phyloP scores from a whole-genome alignment of 73 alveolate species.

The Symbiodinium pilosum region DNA sequence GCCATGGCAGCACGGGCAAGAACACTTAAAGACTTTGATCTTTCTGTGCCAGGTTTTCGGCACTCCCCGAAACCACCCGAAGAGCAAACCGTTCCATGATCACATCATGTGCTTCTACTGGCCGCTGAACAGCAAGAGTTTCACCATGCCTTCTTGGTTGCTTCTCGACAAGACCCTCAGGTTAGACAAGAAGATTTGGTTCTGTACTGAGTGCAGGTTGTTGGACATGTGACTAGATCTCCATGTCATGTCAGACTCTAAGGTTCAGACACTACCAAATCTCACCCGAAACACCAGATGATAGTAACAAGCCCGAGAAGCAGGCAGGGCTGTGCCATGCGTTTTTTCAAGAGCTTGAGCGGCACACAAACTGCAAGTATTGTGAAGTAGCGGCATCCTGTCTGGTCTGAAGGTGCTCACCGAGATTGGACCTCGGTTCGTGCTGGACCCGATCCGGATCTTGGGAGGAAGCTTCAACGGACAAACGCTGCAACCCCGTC shows the following conservation, averaged over 20 bases:
- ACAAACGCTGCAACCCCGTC: conserved; percentile 96
- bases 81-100: conserved; percentile 99
- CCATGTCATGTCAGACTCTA: too few species aligned
- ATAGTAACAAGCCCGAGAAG: conserved; percentile 80
- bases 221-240: too few species aligned
- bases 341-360: conserved; percentile 28
- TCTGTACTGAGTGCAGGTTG: background rate
- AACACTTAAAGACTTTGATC: too few species aligned
- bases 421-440: conserved; percentile 99
- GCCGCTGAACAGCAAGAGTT: conserved; percentile 34
- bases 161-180: background rate
- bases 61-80: conserved; percentile 99
- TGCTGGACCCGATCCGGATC: conserved; percentile 97
- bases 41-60: conserved; percentile 96
- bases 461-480: conserved; percentile 98
- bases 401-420: conserved; percentile 96
- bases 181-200: conserved; percentile 97
- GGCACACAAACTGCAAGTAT: too few species aligned
- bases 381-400: background rate
- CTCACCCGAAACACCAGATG: conserved; percentile 97
- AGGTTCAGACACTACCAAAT: conserved; percentile 98
- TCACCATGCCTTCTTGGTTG: background rate
- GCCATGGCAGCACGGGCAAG: background rate
- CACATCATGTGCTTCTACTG: conserved; percentile 98
- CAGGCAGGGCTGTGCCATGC: conserved; percentile 27